Conservation (phyloP, 257 asterid genomes). For the Scutellaria barbata region DNA sequence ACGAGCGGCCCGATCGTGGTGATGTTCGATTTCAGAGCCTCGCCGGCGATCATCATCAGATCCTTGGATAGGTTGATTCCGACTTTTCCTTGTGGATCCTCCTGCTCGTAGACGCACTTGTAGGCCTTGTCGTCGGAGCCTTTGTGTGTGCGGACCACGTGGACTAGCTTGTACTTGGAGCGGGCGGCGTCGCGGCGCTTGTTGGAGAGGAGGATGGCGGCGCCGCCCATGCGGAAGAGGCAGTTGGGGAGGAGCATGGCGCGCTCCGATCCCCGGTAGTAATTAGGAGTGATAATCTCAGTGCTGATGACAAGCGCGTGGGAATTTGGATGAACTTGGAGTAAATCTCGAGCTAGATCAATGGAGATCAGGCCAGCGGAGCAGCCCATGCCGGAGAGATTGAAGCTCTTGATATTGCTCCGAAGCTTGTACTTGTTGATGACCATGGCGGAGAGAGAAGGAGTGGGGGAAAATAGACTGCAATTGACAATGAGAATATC, state of each 20-base stretch:
- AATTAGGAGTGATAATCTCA: slow-evolving; percentile 57
- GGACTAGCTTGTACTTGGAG: slow-evolving; percentile 52
- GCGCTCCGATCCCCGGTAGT: slow-evolving; percentile 48
- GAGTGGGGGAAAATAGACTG: slow-evolving; percentile 67
- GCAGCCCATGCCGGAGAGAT: slow-evolving; percentile 69
- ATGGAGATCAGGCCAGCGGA: slow-evolving; percentile 63
- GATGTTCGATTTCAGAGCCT: slow-evolving; percentile 61
- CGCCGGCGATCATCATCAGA: slow-evolving; percentile 61
- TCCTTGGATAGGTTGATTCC: slow-evolving; percentile 61
- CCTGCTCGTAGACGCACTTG: slow-evolving; percentile 59
- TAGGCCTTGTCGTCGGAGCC: slow-evolving; percentile 57
- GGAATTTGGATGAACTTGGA: slow-evolving; percentile 53
- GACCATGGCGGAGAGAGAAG: slow-evolving; percentile 63
- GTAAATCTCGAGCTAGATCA: slow-evolving; percentile 57
- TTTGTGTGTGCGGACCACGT: slow-evolving; percentile 59
- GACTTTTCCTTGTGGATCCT: slow-evolving; percentile 56
- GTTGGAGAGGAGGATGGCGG: slow-evolving; percentile 59
- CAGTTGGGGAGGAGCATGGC: slow-evolving; percentile 66
- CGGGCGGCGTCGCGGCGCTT: slow-evolving; percentile 45
- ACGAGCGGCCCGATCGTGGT: slow-evolving; percentile 61
- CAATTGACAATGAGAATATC: slow-evolving; percentile 58
- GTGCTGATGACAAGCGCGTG: slow-evolving; percentile 56
- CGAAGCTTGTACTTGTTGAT: slow-evolving; percentile 55
- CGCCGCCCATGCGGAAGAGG: slow-evolving; percentile 65
- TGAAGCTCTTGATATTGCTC: slow-evolving; percentile 54